Evolutionary conservation across 129 eudicot species (phyloP).

Genomic region (Scalesia atractyloides): DNA sequence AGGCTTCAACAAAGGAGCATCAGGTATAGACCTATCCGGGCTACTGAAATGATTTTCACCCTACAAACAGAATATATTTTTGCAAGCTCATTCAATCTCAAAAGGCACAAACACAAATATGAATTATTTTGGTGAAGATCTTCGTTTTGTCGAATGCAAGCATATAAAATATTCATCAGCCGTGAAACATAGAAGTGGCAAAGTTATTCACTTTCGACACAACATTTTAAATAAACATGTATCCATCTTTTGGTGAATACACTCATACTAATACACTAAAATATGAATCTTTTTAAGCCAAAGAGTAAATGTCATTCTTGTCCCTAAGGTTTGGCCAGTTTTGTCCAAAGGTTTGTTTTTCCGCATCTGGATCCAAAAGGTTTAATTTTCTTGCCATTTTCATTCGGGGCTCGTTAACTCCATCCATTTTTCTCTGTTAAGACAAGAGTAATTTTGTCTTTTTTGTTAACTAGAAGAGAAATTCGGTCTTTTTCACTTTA

Average conservation of each 20-base stretch:
- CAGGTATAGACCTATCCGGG: conserved; percentile 47
- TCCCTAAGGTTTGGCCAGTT: too few relatives aligned
- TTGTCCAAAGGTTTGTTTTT: too few relatives aligned
- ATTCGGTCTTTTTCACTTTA: too few relatives aligned
- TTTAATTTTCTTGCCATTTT: too few relatives aligned
- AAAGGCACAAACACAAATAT: conserved; percentile 8
- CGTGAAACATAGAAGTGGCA: background rate
- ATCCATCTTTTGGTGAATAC: background rate
- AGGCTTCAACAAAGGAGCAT: conserved; percentile 45
- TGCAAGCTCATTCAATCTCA: conserved; percentile 21
- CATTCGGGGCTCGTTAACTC: too few relatives aligned
- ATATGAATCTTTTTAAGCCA: background rate
- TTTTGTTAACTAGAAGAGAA: too few relatives aligned
- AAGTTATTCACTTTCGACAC: background rate
- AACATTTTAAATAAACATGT: background rate
- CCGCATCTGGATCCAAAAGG: too few relatives aligned
- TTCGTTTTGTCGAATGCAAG: background rate
- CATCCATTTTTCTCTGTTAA: too few relatives aligned
- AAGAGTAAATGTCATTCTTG: too few relatives aligned
- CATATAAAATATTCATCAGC: background rate
- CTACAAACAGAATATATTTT: conserved; percentile 33
- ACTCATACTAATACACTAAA: background rate
- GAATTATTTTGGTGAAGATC: background rate
- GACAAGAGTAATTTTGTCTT: too few relatives aligned
- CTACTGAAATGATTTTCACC: conserved; percentile 44